Evolutionary conservation across 805 yeast genomes (phyloP).

Genomic region (Candida multigemmis): DNA sequence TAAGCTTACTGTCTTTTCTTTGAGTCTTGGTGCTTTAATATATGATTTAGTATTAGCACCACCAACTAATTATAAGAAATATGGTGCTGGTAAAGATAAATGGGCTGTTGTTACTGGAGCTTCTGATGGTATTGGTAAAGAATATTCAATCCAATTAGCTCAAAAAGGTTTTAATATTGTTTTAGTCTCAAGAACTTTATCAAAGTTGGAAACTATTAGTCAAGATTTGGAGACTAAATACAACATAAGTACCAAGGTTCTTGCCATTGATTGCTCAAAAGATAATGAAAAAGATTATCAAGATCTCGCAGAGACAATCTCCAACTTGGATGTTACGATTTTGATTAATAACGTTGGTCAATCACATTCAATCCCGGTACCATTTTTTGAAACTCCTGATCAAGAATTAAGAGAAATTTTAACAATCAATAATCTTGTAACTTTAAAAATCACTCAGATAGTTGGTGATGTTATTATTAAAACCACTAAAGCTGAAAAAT

Average conservation of each 20-base stretch:
- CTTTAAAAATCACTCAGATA: slow-evolving; percentile 75
- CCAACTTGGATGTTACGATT: slow-evolving; percentile 55
- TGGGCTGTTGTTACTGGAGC: slow-evolving; percentile 99
- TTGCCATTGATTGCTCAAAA: slow-evolving; percentile 72
- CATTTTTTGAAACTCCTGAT: slow-evolving; percentile 72
- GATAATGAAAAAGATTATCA: slow-evolving; percentile 53
- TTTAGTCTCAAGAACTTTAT: slow-evolving; percentile 73
- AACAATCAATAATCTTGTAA: slow-evolving; percentile 77
- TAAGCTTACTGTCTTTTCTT: slow-evolving; percentile 42
- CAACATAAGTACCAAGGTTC: slow-evolving; percentile 50
- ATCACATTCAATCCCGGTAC: slow-evolving; percentile 91
- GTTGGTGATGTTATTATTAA: slow-evolving; percentile 59
- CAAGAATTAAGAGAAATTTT: slow-evolving; percentile 73
- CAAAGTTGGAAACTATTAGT: slow-evolving; percentile 63
- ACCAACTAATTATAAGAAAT: slow-evolving; percentile 47
- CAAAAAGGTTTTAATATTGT: slow-evolving; percentile 74
- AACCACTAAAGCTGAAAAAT: slow-evolving; percentile 17
- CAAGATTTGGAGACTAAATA: slow-evolving; percentile 51
- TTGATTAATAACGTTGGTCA: slow-evolving; percentile 91
- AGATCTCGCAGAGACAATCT: slow-evolving; percentile 36
- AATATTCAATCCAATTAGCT: slow-evolving; percentile 82
- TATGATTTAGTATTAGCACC: slow-evolving; percentile 59
- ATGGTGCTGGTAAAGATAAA: slow-evolving; percentile 63
- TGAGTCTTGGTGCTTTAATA: slow-evolving; percentile 46
- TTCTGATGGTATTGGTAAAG: slow-evolving; percentile 95